Percentiles rank a stretch among this genome's conserved stretches.
phyloP scores from a whole-genome alignment of 2,329 filamentous ascomycete genomes.

The Calonectria naviculata region DNA sequence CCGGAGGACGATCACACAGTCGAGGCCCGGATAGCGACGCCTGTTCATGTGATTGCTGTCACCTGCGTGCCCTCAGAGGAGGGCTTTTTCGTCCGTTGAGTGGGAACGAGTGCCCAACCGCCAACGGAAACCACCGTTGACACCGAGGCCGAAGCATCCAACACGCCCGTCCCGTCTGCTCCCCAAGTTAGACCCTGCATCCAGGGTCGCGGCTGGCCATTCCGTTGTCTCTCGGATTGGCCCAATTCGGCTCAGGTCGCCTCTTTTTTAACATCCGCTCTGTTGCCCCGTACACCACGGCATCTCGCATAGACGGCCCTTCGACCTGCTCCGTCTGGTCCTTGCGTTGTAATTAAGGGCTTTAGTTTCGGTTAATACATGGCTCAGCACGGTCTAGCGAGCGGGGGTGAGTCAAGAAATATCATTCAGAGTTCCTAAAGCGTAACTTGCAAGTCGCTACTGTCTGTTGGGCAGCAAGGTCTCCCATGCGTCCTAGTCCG shows the following conservation, averaged over 20 bases:
- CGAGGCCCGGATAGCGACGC: not conserved
- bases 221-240: not conserved
- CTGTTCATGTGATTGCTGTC: slow-evolving; percentile 29
- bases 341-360: slow-evolving; percentile 15
- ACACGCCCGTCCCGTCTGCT: not conserved
- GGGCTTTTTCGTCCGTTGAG: not conserved
- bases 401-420: slow-evolving; percentile 8
- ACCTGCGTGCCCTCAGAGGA: slow-evolving; percentile 6
- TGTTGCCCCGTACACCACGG: slow-evolving; percentile 5
- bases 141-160: not conserved
- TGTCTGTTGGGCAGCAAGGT: slow-evolving; percentile 15
- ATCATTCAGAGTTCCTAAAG: slow-evolving; percentile 24
- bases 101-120: not conserved
- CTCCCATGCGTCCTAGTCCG: slow-evolving; percentile 6
- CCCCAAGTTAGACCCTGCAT: not conserved
- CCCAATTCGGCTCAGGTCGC: slow-evolving; percentile 16
- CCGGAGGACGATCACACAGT: not conserved
- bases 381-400: not conserved
- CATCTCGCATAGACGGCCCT: slow-evolving; percentile 14
- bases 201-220: not conserved
- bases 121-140: slow-evolving; percentile 11
- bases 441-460: slow-evolving; percentile 11
- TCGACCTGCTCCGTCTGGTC: slow-evolving; percentile 4
- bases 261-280: not conserved
- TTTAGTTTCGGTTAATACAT: slow-evolving; percentile 17